Evolutionary conservation across 257 asterid genomes (phyloP), one percentile per base, ranked within the genome.

Genomic region (Penstemon davidsonii): DNA sequence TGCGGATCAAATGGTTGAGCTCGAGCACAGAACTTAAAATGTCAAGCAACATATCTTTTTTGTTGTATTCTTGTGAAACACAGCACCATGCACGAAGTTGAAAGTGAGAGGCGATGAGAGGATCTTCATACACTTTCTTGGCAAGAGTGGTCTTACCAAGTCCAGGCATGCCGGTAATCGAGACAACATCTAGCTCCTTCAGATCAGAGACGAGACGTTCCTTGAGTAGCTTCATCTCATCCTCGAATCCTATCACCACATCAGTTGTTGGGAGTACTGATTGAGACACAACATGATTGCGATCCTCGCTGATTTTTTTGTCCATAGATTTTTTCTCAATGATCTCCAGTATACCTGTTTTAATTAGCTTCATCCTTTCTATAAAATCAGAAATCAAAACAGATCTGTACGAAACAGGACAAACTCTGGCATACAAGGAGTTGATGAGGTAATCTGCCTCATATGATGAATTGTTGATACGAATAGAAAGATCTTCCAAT

Each of bases 201-300:
- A 46, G 10, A 12, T 46, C 51, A 46, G 12, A 7, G 10, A 7
- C 2, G 50, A 74, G 71, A 10, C 57, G 45, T 0, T 70, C 38
- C 37, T 19, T 76, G 45, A 76, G 53, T 19, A 6, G 58, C 3
- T 7, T 3, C 8, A 63, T 72, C 43, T 76, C 77, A 3, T 60
- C 67, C 36, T 60, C 53, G 7, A 71, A 71, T 2, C 77, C 80
- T 4, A 76, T 77, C 36, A 71, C 70, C 6, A 43, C 67, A 3
- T 61, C 71, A 38, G 0, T 4, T 6, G 61, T 12, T 11, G 68
- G 9, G 47, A 51, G 1, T 46, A 46, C 8, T 46, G 11, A 4
- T 7, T 3, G 11, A 46, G 51, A 46, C 3, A 3, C 12, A 0
- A 46, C 51, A 46, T 12, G n/a, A 46, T 12, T 46, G 9, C 12